phyloP scores from a whole-genome alignment of 1,284 basidiomycete genomes.

The Ceratobasidium theobromae region DNA sequence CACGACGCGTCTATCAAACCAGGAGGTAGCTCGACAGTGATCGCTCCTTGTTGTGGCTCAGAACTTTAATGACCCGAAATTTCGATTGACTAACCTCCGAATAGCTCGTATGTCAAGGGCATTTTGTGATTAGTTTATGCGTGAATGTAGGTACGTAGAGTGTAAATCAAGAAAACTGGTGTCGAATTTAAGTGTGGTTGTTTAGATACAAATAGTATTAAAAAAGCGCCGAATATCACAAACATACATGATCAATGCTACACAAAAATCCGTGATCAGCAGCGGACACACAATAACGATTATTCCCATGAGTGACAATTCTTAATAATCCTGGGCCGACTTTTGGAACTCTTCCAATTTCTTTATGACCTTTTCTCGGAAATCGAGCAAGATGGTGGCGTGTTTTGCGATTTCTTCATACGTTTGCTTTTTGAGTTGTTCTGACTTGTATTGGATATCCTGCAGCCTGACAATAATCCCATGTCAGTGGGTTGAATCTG shows the following conservation, averaged over 20 bases:
- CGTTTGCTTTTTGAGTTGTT: conserved; percentile 21
- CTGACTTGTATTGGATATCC: conserved; percentile 19
- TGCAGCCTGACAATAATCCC: neutral
- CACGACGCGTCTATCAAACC: conserved; percentile 85
- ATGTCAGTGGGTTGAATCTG: neutral
- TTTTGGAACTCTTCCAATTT: conserved; percentile 17
- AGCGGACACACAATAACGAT: neutral
- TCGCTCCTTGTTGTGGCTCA: conserved; percentile 60
- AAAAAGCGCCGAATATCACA: neutral
- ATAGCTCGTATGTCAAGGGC: conserved; percentile 33
- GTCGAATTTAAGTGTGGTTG: neutral
- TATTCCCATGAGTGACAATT: neutral
- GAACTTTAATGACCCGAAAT: neutral
- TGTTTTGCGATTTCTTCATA: conserved; percentile 22
- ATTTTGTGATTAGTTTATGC: neutral
- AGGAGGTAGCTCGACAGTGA: conserved; percentile 61
- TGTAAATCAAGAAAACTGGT: neutral
- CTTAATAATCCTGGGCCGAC: neutral
- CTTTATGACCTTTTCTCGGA: conserved; percentile 16
- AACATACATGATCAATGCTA: conserved; percentile 10
- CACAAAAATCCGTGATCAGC: neutral
- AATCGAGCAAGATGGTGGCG: conserved; percentile 2
- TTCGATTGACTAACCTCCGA: conserved; percentile 32
- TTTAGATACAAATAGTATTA: neutral
- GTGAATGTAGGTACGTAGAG: neutral